These are phyloP conservation scores for Plectosphaerella cucumerina DNA, from an alignment of 2,329 filamentous ascomycete species.

Conservation along the genomic window DNA sequence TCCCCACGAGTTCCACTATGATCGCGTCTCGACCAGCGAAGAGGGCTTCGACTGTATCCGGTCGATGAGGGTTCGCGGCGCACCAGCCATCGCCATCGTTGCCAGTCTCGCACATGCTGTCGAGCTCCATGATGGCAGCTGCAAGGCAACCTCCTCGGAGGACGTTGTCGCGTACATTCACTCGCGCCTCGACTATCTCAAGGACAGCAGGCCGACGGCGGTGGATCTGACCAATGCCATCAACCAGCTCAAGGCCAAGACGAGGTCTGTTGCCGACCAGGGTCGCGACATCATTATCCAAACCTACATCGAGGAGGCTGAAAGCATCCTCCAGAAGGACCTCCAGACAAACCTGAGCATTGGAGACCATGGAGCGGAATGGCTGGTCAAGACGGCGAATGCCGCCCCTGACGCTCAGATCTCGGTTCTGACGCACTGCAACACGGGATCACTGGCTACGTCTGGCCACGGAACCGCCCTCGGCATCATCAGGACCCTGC, in stretches of 20 bases:
- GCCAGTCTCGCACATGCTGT: constrained; percentile 84
- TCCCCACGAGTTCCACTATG: constrained; percentile 76
- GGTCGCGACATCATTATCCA: constrained; percentile 45
- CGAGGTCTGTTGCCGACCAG: constrained; percentile 22
- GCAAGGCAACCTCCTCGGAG: constrained; percentile 37
- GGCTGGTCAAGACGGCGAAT: constrained; percentile 63
- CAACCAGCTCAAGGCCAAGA: constrained; percentile 64
- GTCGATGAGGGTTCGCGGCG: constrained; percentile 72
- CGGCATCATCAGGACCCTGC: constrained; percentile 84
- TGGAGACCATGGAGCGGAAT: constrained; percentile 76
- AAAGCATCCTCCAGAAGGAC: constrained; percentile 83
- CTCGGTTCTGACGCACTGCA: constrained; percentile 95
- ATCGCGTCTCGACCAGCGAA: constrained; percentile 63
- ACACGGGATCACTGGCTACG: constrained; percentile 93
- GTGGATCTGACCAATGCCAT: constrained; percentile 94
- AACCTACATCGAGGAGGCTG: constrained; percentile 74
- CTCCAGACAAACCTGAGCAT: constrained; percentile 84
- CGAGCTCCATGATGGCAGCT: constrained; percentile 62
- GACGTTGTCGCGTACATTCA: constrained; percentile 70
- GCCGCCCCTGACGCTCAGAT: constrained; percentile 48
- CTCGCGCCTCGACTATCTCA: constrained; percentile 77
- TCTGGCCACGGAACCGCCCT: constrained; percentile 97
- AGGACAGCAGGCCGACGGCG: constrained; percentile 86
- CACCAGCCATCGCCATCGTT: constrained; percentile 97
- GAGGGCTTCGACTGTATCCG: constrained; percentile 81